Evolutionary conservation across 2,329 filamentous ascomycete genomes (phyloP), one percentile per base, ranked within the genome.

Genomic region (Ascocoryne sarcoides): DNA sequence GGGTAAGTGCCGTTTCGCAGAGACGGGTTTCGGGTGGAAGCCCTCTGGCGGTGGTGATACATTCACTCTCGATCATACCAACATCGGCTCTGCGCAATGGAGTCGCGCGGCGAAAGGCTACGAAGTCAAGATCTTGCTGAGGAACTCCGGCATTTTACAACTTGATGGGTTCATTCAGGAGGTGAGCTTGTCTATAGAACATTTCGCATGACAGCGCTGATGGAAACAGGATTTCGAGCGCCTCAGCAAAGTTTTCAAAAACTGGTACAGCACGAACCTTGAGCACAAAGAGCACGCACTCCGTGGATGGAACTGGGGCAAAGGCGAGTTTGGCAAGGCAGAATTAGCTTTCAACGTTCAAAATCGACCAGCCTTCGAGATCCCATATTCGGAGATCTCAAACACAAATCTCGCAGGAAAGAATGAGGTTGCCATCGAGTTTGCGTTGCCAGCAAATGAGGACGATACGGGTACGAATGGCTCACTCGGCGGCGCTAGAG

Each of bases 241-340:
- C 40, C 69, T 95, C 10, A 75, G 71, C 65, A 95, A 95, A 62
- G 78, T 92, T 52, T 95, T 98, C 74, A 96, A 95, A 69, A 85
- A 90, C 58, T 96, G 90, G 86, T 98, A 96, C 66, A 92, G 87
- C 66, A 83, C 92, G 57, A 88, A 81, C 56, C 75, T 98, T 44
- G 89, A 96, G 62, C 85, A 78, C 62, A 87, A 86, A 63, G 92
- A 98, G 65, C 92, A 96, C 63, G 88, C 92, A 17, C 70, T 98
- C 44, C 80, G 92, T 53, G 92, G 92, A 42, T 98, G 92, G 92
- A 98, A 98, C 63, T 98, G 92, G 93, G 92, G 92, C 57, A 98
- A 96, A 66, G 86, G 87, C 49, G 92, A 98, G 57, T 95, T 98
- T 61, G 82, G 84, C 46, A 95, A 96, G 65, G 83, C 88, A 40